Conservation (phyloP, 495 filamentous ascomycete genomes). For the Lasiosphaeriaceae sp. region DNA sequence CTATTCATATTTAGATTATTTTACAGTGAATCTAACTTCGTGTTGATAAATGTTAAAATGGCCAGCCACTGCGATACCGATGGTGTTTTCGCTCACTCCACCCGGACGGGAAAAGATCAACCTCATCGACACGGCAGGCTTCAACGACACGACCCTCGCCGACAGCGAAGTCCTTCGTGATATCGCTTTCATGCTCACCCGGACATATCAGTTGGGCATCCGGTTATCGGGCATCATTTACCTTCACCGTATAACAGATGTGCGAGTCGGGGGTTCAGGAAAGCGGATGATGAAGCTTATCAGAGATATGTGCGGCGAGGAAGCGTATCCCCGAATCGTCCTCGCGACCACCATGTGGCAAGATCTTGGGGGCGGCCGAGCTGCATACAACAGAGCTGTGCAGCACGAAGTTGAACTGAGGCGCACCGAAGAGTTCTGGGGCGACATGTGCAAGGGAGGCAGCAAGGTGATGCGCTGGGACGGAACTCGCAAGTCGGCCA, state of each 20-base stretch:
- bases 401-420: slow-evolving; percentile 11
- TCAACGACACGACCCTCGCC: slow-evolving; percentile 31
- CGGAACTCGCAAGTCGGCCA: neutral
- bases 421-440: slow-evolving; percentile 15
- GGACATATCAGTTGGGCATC: slow-evolving; percentile 25
- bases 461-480: slow-evolving; percentile 6
- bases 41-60: too few relatives aligned
- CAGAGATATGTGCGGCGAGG: slow-evolving; percentile 29
- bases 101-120: slow-evolving; percentile 9
- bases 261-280: slow-evolving; percentile 27
- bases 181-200: slow-evolving; percentile 26
- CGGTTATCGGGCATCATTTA: slow-evolving; percentile 35
- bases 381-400: slow-evolving; percentile 1
- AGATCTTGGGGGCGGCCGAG: slow-evolving; percentile 3
- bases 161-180: slow-evolving; percentile 34
- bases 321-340: slow-evolving; percentile 26
- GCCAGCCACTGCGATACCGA: slow-evolving; percentile 2
- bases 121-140: slow-evolving; percentile 39
- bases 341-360: slow-evolving; percentile 42
- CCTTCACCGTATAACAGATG: slow-evolving; percentile 37
- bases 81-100: slow-evolving; percentile 6
- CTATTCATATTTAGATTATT: too few relatives aligned
- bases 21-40: too few relatives aligned
- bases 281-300: slow-evolving; percentile 31
- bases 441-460: slow-evolving; percentile 5